Percentiles rank a stretch among this genome's conserved stretches.
These are phyloP conservation scores for Articulospora tetracladia DNA, from an alignment of 495 filamentous ascomycete genomes.

Conservation along the genomic window DNA sequence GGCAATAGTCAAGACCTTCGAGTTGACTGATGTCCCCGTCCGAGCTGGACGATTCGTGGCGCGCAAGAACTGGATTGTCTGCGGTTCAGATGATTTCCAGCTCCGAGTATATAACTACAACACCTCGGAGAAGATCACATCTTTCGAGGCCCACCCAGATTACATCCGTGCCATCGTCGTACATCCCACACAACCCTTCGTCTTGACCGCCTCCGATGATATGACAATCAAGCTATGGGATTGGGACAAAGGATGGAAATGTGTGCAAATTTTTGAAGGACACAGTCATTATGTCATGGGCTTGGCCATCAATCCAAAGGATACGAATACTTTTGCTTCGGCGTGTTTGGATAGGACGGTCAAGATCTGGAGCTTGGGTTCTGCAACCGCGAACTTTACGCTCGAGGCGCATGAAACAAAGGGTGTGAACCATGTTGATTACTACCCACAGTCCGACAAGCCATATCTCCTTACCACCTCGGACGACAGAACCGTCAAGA, in stretches of 20 bases:
- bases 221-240: slow-evolving; percentile 99
- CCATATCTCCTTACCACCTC: slow-evolving; percentile 96
- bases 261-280: slow-evolving; percentile 96
- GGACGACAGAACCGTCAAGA: slow-evolving; percentile 89
- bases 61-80: slow-evolving; percentile 98
- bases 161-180: slow-evolving; percentile 97
- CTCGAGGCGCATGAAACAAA: slow-evolving; percentile 97
- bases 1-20: slow-evolving; percentile 97
- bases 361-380: slow-evolving; percentile 97
- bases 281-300: slow-evolving; percentile 99
- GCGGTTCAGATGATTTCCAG: slow-evolving; percentile 98
- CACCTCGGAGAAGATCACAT: slow-evolving; percentile 97
- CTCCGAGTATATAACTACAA: slow-evolving; percentile 98
- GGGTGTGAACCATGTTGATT: slow-evolving; percentile 93
- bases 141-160: slow-evolving; percentile 97
- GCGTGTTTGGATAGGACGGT: slow-evolving; percentile 91
- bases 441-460: slow-evolving; percentile 90
- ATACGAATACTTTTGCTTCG: slow-evolving; percentile 96
- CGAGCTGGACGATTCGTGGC: slow-evolving; percentile 95
- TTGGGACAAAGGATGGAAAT: slow-evolving; percentile 98
- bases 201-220: slow-evolving; percentile 96
- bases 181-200: slow-evolving; percentile 95
- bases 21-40: slow-evolving; percentile 97
- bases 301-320: slow-evolving; percentile 98
- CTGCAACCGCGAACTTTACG: slow-evolving; percentile 85